Base-by-base conservation (phyloP, 2,329 filamentous ascomycete genomes). In the Epichloe sibirici region DNA sequence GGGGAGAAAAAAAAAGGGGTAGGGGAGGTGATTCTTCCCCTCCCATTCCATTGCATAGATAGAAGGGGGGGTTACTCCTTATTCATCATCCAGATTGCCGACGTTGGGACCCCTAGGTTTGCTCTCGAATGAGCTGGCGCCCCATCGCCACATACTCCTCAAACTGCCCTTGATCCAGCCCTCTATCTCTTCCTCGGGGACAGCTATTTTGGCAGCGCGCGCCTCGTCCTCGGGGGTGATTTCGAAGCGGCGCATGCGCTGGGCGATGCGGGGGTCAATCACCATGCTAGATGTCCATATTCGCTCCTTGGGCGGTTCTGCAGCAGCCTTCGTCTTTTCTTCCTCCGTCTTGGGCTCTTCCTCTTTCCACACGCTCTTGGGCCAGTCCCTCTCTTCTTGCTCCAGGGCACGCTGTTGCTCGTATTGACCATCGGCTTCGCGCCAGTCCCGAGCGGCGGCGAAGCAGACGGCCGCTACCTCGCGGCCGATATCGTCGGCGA, bases 401-500 rank as follows among this genome's bases (percentile, higher is more conserved):
- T 74, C 72, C 28, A 95, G 78, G 12, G 81, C 71, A 4, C 69
- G 72, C 63, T 86, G 62, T 59, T 71, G 68, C 62, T 71, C 69
- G 56, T 59, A 65, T 51, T 65, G 61, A 39, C 65, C 65, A 34
- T 69, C 65, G n/a, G 64, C 65, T 38, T 74, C 67, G 48, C 66
- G 69, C 69, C 69, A 81, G 55, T 77, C 75, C 49, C 78, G 73
- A 48, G 74, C 67, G 5, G 73, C 69, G 52, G 75, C 81, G 39
- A 96, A 80, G 54, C 94, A 91, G 38, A 86, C 83, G 38, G 89
- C 86, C 0, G 91, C 91, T 17, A 94, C 89, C 57, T 96, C 83
- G 43, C 88, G 84, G 49, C 93, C 93, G 55, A 96, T 83, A 45
- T 84, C 77, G 64, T 98, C 91, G 57, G 91, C 91, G n/a, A 95